Base-by-base conservation (phyloP, 768 basidiomycete species). In the Postia placenta region DNA sequence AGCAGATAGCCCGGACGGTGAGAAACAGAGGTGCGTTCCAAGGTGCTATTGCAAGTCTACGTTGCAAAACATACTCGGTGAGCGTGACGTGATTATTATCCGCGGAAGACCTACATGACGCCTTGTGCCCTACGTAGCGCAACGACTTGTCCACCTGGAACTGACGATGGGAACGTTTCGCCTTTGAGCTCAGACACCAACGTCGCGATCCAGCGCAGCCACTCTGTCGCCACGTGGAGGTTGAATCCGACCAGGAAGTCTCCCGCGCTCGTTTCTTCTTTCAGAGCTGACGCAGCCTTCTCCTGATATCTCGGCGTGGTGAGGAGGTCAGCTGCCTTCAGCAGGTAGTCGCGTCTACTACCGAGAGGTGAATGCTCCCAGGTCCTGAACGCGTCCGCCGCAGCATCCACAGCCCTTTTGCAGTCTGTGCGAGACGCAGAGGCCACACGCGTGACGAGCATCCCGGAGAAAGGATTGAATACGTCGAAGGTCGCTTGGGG, bases 301-400 rank as follows among this genome's bases (percentile, higher is more conserved):
- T 58, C 54, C 42, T 64, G 63, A 57, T 73, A 79, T 48, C 63
- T 67, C 1, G 75, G 73, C 2, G 69, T 63, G 38, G 52, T 57
- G 20, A 74, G 48, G 4, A 80, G 55, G 14, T 75, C 73, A 1
- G 76, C 73, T 5, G 75, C 78, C 49, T 68, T 72, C 42, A 75
- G 61, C 41, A 79, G 64, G 11, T 80, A 69, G 30, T 69, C 69
- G 25, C 76, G 70, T 41, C 71, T 63, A 26, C 65, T 54, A 26
- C 59, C 58, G n/a, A 68, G 58, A 1, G 62, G 61, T 2, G 65
- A 66, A 19, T 64, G 50, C 42, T 76, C 75, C 78, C 78, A 79
- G 7, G 68, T 63, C 45, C 62, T 62, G 64, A 77, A 75, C 4
- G 78, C 78, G 7, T 63, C 60, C 3, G 62, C 63, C 0, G 76